phyloP scores from a whole-genome alignment of 305 asterid species.

The Fraxinus albicans region DNA sequence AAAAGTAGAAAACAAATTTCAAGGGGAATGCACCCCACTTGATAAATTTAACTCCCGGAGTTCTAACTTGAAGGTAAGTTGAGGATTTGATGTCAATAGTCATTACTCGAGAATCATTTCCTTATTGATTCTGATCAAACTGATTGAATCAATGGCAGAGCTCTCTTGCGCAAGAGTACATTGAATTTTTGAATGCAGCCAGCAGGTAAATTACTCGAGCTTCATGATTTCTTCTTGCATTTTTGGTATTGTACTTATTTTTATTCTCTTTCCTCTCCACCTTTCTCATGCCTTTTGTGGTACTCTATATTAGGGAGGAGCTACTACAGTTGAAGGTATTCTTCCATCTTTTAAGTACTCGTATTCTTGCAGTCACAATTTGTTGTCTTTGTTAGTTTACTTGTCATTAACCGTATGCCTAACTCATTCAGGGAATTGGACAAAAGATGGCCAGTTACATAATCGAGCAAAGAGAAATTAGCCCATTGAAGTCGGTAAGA shows the following conservation, averaged over 20 bases:
- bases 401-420: not conserved
- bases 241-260: not conserved
- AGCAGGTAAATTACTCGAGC: slow-evolving; percentile 45
- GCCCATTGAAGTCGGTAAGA: slow-evolving; percentile 77
- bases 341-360: not conserved
- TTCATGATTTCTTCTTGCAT: not conserved
- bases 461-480: slow-evolving; percentile 62
- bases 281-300: slow-evolving; percentile 16
- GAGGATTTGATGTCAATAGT: not conserved
- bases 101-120: not conserved
- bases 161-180: slow-evolving; percentile 67
- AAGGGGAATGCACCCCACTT: slow-evolving; percentile 54
- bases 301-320: slow-evolving; percentile 59
- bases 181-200: slow-evolving; percentile 70
- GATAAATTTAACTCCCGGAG: slow-evolving; percentile 60
- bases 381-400: not conserved
- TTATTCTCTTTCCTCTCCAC: not conserved
- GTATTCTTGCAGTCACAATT: not conserved
- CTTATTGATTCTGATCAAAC: slow-evolving; percentile 18
- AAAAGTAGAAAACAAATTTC: slow-evolving; percentile 32
- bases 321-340: slow-evolving; percentile 66
- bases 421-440: slow-evolving; percentile 73
- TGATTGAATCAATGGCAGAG: slow-evolving; percentile 38
- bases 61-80: slow-evolving; percentile 64
- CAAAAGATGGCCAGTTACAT: slow-evolving; percentile 73